Evolutionary conservation across 2,329 filamentous ascomycete genomes (phyloP).

Genomic region (Claviceps pazoutovae): DNA sequence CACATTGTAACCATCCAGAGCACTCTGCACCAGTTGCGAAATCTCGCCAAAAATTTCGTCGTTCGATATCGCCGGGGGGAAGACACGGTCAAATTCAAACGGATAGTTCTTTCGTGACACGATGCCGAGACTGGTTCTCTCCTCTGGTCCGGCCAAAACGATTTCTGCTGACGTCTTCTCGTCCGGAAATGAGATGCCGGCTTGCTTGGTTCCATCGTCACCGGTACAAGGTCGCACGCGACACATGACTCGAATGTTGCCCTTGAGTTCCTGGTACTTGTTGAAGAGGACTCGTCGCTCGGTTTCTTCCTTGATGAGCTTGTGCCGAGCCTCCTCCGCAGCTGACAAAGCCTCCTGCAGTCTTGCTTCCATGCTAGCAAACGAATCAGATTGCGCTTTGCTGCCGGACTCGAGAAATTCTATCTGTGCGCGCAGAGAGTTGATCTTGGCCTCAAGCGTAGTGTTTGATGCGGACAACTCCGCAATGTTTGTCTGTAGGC

Average conservation of each 20-base stretch:
- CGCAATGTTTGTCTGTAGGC: slow-evolving; percentile 36
- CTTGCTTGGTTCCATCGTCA: slow-evolving; percentile 46
- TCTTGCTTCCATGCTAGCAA: slow-evolving; percentile 64
- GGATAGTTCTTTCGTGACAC: slow-evolving; percentile 65
- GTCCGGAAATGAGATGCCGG: slow-evolving; percentile 67
- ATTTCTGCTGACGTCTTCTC: slow-evolving; percentile 81
- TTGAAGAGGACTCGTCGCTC: slow-evolving; percentile 87
- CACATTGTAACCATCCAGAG: slow-evolving; percentile 93
- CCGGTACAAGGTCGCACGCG: slow-evolving; percentile 67
- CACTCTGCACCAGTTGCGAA: slow-evolving; percentile 89
- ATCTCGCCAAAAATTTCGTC: slow-evolving; percentile 89
- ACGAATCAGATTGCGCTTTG: slow-evolving; percentile 77
- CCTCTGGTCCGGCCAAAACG: slow-evolving; percentile 67
- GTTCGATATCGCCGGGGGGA: slow-evolving; percentile 65
- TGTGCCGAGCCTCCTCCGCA: slow-evolving; percentile 60
- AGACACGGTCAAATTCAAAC: slow-evolving; percentile 90
- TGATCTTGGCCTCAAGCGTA: slow-evolving; percentile 59
- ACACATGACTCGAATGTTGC: slow-evolving; percentile 97
- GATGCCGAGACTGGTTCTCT: slow-evolving; percentile 65
- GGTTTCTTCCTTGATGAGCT: slow-evolving; percentile 82
- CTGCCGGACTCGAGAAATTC: slow-evolving; percentile 82
- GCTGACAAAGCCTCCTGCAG: slow-evolving; percentile 63
- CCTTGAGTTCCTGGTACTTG: slow-evolving; percentile 93
- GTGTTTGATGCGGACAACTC: slow-evolving; percentile 47
- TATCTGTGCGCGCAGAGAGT: slow-evolving; percentile 66